Percentiles rank a stretch among this genome's conserved stretches.
Conservation (phyloP, 768 basidiomycete species). For the Sistotremastrum niveocremeum region DNA sequence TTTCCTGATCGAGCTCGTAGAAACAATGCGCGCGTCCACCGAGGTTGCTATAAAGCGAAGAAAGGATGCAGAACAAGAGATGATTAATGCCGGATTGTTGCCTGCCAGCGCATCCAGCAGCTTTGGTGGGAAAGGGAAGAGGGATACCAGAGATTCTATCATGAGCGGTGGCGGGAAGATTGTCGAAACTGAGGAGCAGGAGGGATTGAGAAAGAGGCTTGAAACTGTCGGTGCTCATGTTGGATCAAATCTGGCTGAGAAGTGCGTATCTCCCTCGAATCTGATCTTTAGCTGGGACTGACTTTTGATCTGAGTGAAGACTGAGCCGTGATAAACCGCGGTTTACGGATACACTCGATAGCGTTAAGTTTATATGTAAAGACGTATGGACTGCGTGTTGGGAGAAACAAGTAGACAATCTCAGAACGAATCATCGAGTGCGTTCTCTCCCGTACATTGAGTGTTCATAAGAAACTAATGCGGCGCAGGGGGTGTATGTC, state of each 20-base stretch:
- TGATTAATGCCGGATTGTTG: slow-evolving; percentile 66
- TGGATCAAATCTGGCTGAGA: slow-evolving; percentile 75
- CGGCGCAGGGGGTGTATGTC: slow-evolving; percentile 73
- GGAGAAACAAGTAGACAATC: slow-evolving; percentile 92
- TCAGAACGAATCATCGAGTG: slow-evolving; percentile 89
- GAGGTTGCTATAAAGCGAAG: slow-evolving; percentile 53
- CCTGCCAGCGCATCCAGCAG: slow-evolving; percentile 18
- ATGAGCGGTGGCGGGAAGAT: slow-evolving; percentile 1
- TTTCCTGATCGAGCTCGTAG: slow-evolving; percentile 70
- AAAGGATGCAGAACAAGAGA: slow-evolving; percentile 61
- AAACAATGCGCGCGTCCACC: slow-evolving; percentile 61
- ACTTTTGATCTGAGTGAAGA: slow-evolving; percentile 24
- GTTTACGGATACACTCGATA: slow-evolving; percentile 75
- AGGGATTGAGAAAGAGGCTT: slow-evolving; percentile 50
- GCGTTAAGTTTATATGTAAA: slow-evolving; percentile 92
- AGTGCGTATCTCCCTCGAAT: slow-evolving; percentile 31
- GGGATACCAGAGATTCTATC: slow-evolving; percentile 1
- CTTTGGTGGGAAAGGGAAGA: slow-evolving; percentile 4
- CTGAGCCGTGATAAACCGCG: slow-evolving; percentile 61
- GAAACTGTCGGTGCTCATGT: slow-evolving; percentile 81
- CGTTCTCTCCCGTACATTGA: slow-evolving; percentile 12
- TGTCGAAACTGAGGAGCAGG: slow-evolving; percentile 53
- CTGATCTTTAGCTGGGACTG: not conserved
- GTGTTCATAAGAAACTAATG: not conserved
- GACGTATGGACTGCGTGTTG: slow-evolving; percentile 88